Conservation (phyloP, 192 early-diverging fungal genomes). For the Gaertneriomyces semiglobifer region DNA sequence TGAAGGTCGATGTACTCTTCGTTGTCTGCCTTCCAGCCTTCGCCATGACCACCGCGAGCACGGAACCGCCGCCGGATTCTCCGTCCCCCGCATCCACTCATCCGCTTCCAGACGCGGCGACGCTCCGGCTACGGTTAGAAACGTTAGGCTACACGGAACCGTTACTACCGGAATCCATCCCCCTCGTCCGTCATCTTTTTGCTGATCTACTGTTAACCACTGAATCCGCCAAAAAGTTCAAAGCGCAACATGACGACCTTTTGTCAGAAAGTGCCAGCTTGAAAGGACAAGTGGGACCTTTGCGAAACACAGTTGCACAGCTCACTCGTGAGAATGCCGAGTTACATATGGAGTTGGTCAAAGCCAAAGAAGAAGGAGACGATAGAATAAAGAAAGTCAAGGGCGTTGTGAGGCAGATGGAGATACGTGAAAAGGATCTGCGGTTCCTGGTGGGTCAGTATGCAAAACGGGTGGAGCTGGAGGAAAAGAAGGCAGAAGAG, state of each 20-base stretch:
- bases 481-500: constrained; percentile 39
- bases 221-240: constrained; percentile 36
- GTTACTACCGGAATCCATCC: constrained; percentile 26
- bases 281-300: constrained; percentile 30
- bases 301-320: constrained; percentile 39
- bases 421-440: constrained; percentile 39
- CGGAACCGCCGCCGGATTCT: too few species aligned
- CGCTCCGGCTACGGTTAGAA: constrained; percentile 42
- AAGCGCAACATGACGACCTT: constrained; percentile 30
- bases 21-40: too few species aligned
- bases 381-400: constrained; percentile 17
- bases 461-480: constrained; percentile 30
- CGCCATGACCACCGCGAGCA: too few species aligned
- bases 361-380: constrained; percentile 41
- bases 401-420: constrained; percentile 25
- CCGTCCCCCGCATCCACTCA: too few species aligned
- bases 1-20: too few species aligned
- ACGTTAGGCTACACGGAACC: constrained; percentile 45
- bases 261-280: neutral
- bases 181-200: constrained; percentile 42
- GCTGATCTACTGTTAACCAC: constrained; percentile 48
- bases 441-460: constrained; percentile 49
- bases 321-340: constrained; percentile 50
- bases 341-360: constrained; percentile 44
- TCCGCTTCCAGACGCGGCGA: constrained; percentile 11